Evolutionary conservation across 495 filamentous ascomycete genomes (phyloP), one percentile per base, ranked within the genome.

Genomic region (Parachaetomium inaequale): DNA sequence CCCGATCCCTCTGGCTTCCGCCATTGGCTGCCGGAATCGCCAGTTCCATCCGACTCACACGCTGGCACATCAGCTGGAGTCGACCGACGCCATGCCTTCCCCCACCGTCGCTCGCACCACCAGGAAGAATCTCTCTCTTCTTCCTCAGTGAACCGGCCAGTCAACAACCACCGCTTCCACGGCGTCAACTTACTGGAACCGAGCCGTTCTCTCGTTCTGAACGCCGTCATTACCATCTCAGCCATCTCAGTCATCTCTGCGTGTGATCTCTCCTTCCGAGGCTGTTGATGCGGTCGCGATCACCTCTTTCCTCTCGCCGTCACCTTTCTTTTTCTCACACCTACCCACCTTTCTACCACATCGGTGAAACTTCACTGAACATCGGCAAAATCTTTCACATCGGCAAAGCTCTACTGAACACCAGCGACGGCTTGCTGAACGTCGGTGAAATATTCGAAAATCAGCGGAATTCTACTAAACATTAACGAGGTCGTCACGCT

Each of bases 41-140:
- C 8, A 2, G 6, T n/a, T 12, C 12, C 28, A 34, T 40, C 12
- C 10, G 7, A 28, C n/a, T 17, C 42, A 40, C 51, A 38, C 12
- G 15, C 21, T 5, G 10, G 12, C 34, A 28, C 43, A 34, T 15
- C 6, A 31, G 14, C 53, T 4, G 14, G 14, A 36, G 21, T 2
- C 34, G 2, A 0, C 14, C 29, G 29, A 17, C 26, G 32, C 12
- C 17, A 65, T 68, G 58, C 52, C 50, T 31, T 66, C 64, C 1
- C 52, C 54, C n/a, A 60, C 59, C 19, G 55, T 57, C 6, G 63
- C 58, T 25, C 40, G 57, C 5, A 19, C 58, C 26, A 62, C 17
- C 47, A 43, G 29, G 19, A 55, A 17, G 10, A 55, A 21, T 11
- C 23, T 3, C 34, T 28, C 36, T 55, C 53, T 55, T 42, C 15